Percentiles rank a stretch among this genome's conserved stretches.
Evolutionary conservation across 2,329 filamentous ascomycete genomes (phyloP).

Genomic region (Drechslerella dactyloides): DNA sequence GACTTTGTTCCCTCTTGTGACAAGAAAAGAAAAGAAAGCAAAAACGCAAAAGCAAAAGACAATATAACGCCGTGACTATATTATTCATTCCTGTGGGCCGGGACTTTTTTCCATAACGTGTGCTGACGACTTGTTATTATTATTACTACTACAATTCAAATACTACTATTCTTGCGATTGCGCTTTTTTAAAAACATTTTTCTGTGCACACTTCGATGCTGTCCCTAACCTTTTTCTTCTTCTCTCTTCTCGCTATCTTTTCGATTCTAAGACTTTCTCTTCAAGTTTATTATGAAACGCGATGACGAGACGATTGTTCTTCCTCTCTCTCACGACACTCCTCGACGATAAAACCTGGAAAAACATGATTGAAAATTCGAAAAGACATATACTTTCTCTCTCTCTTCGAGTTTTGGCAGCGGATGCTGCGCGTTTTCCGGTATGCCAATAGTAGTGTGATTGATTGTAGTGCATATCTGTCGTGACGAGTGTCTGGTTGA

Average conservation of each 20-base stretch:
- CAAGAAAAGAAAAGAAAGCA: conserved; percentile 17
- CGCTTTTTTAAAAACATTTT: conserved; percentile 2
- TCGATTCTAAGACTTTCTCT: neutral
- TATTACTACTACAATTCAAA: neutral
- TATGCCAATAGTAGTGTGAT: too few relatives aligned
- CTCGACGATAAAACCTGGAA: conserved; percentile 49
- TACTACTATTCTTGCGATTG: too few relatives aligned
- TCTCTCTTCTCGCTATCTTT: neutral
- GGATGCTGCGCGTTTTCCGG: too few relatives aligned
- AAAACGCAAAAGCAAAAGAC: conserved; percentile 5
- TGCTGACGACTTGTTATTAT: conserved; percentile 34
- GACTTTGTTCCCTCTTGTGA: conserved; percentile 43
- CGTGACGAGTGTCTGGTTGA: too few relatives aligned
- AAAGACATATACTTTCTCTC: conserved; percentile 33
- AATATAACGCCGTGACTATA: conserved; percentile 19
- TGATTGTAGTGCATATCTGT: too few relatives aligned
- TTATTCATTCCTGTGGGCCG: conserved; percentile 26
- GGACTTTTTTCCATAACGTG: conserved; percentile 29
- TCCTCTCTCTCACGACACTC: conserved; percentile 32
- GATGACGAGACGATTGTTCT: conserved; percentile 2
- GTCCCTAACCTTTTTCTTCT: conserved; percentile 22
- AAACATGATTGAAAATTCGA: conserved; percentile 39
- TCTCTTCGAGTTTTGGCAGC: too few relatives aligned
- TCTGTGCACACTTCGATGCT: conserved; percentile 39
- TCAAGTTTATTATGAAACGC: too few relatives aligned